Evolutionary conservation across 768 basidiomycete genomes (phyloP).

Genomic region (Serendipita vermifera): DNA sequence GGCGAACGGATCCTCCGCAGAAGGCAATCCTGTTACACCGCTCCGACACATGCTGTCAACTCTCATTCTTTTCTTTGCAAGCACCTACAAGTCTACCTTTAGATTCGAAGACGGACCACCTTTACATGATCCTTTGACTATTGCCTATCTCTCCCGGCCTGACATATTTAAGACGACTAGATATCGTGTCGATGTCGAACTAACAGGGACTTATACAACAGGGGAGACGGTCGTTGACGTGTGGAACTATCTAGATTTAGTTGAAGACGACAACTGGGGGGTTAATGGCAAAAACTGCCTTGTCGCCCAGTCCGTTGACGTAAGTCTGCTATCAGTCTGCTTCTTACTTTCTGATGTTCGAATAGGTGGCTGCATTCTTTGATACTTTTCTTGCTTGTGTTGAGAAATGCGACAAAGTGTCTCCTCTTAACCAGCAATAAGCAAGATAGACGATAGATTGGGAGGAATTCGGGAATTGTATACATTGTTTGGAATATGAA

Average conservation of each 20-base stretch:
- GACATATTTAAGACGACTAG: conserved; percentile 47
- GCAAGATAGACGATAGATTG: not conserved
- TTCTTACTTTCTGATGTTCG: conserved; percentile 7
- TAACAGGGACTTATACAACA: conserved; percentile 45
- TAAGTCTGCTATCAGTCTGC: conserved; percentile 25
- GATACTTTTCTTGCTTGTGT: conserved; percentile 49
- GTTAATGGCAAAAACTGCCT: conserved; percentile 59
- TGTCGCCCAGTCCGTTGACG: conserved; percentile 55
- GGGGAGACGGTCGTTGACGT: conserved; percentile 77
- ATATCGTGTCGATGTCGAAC: conserved; percentile 76
- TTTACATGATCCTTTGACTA: conserved; percentile 72
- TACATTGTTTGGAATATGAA: not conserved
- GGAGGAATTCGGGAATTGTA: not conserved
- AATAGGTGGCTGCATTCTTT: conserved; percentile 53
- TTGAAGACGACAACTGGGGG: conserved; percentile 59
- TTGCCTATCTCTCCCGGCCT: conserved; percentile 62
- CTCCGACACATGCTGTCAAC: conserved; percentile 66
- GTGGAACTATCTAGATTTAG: conserved; percentile 40
- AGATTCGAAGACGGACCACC: conserved; percentile 80
- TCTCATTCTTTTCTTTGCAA: conserved; percentile 59
- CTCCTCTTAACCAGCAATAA: conserved; percentile 38
- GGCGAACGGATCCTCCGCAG: conserved; percentile 26
- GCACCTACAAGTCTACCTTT: conserved; percentile 57
- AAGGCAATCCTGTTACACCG: conserved; percentile 26
- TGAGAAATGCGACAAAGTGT: conserved; percentile 41